Base-by-base conservation (phyloP, 2,329 filamentous ascomycete genomes). In the Polychaeton citri region DNA sequence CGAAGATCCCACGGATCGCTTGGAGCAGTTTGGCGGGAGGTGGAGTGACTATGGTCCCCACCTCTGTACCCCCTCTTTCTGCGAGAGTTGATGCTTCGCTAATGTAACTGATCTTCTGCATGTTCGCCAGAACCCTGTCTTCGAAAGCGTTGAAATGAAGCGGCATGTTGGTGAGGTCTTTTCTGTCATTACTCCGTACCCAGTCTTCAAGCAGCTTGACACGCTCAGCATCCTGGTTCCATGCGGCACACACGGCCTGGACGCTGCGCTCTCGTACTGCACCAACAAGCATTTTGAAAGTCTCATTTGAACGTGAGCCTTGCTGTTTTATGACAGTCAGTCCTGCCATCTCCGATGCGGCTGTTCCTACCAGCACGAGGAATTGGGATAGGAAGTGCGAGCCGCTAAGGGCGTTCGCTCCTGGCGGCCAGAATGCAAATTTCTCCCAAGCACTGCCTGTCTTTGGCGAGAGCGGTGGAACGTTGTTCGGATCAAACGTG, bases 71-170 rank as follows among this genome's bases (percentile, higher is more conserved):
- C 65, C 78, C 81, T 10, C 24, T 15, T 5, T 28, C 24, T 3
- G 24, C 24, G 12, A 28, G 7, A 3, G 15, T 28, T 10, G 24
- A 28, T 16, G 84, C 83, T 46, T 95, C 88, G 1, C 82, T 80
- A 30, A 98, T 79, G 55, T 95, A 98, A 19, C 95, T 68, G 36
- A 96, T 92, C 63, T 88, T 93, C 59, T 98, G 90, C 76, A 96
- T 81, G 37, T 87, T 86, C 1, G 69, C 70, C 15, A 98, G 66
- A 9, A 98, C 68, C 5, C 81, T 74, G 37, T 78, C 81, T 52
- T 96, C 87, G 52, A 94, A 93, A 0, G 81, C 74, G 12, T 83
- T 69, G 58, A 98, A 95, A 36, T 80, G 77, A 2, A 76, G 72
- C 0, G 92, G 90, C 79, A 98, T 88, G 44, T 81, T 81, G 0